Base-by-base conservation (phyloP, 2,329 filamentous ascomycete genomes). In the Harringtonia lauricola region DNA sequence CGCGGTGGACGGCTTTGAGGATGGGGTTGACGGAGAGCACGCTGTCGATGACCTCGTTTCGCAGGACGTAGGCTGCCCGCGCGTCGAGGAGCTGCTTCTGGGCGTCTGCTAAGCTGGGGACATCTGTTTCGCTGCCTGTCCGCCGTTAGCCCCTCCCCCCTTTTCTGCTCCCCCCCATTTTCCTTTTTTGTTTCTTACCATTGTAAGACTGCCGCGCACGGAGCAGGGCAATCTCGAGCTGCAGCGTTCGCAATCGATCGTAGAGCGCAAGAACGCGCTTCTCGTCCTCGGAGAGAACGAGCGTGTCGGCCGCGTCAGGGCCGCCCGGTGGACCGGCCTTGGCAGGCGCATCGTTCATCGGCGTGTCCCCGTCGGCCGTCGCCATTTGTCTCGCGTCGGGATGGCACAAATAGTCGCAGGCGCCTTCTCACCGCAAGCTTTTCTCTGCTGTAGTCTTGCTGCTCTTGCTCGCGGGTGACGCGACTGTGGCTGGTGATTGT, bases 11-110 rank as follows among this genome's bases (percentile, higher is more conserved):
- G 8, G 86, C 82, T 55, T 84, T 86, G 45, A 94, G 66, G 34
- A 85, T 79, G 8, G 87, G 86, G 54, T 86, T 82, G 45, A 80
- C 79, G 52, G 78, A 76, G 51, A 92, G 62, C 42, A 86, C 77
- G 38, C 72, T 78, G 48, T 83, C 77, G 19, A 81, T 68, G 19
- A 85, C 79, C 48, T 78, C 78, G 57, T 81, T 81, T 49, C 78
- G 78, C 44, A 90, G 68, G 34, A 77, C 71, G 60, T 86, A 85
- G 46, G 71, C 71, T 44, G 84, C 79, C 55, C 79, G 79, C 22
- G 84, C 77, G 52, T 86, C 74, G 26, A 90, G 68, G 19, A 86
- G 72, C 41, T 79, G 78, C 43, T 71, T 68, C 59, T 87, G 78
- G 8, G 79, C 77, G 36, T 67, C 65, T 49, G 72, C 66, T 36